These are phyloP conservation scores for Austroboletus niveus DNA, from an alignment of 1,284 basidiomycete genomes.

Conservation along the genomic window DNA sequence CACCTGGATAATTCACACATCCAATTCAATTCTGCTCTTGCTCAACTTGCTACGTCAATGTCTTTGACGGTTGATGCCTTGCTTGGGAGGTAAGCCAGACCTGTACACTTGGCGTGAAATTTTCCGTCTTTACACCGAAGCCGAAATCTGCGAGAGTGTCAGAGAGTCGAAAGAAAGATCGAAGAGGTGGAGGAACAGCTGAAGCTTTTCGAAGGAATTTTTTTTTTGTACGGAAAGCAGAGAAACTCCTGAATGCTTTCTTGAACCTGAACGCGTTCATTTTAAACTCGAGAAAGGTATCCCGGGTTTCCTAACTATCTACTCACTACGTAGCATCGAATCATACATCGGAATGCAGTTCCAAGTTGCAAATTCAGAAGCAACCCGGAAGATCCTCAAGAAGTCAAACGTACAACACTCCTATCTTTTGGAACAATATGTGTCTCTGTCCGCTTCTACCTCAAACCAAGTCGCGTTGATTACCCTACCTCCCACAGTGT, in stretches of 20 bases:
- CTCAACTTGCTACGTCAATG: slow-evolving; percentile 59
- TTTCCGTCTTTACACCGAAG: slow-evolving; percentile 85
- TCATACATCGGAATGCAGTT: slow-evolving; percentile 44
- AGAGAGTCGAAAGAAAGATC: slow-evolving; percentile 72
- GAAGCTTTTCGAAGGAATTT: slow-evolving; percentile 70
- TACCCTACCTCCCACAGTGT: too few relatives aligned
- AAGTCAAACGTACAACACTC: slow-evolving; percentile 41
- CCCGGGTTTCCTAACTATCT: neutral
- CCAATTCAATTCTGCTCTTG: slow-evolving; percentile 66
- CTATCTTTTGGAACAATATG: too few relatives aligned
- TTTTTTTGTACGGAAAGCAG: slow-evolving; percentile 60
- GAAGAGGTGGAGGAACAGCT: slow-evolving; percentile 77
- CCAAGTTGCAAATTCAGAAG: slow-evolving; percentile 86
- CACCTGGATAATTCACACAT: slow-evolving; percentile 63
- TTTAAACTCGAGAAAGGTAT: slow-evolving; percentile 81
- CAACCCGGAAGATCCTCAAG: slow-evolving; percentile 88
- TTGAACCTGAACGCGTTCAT: slow-evolving; percentile 80
- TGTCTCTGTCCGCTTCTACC: too few relatives aligned
- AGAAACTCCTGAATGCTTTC: slow-evolving; percentile 74
- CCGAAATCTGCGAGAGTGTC: slow-evolving; percentile 83
- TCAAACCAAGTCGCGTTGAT: too few relatives aligned
- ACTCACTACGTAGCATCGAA: too few relatives aligned
- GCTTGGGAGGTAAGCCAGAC: slow-evolving; percentile 49
- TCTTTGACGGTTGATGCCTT: slow-evolving; percentile 44
- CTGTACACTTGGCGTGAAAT: slow-evolving; percentile 93